phyloP scores from a whole-genome alignment of 2,329 filamentous ascomycete genomes.

The Amauroascus verrucosus region DNA sequence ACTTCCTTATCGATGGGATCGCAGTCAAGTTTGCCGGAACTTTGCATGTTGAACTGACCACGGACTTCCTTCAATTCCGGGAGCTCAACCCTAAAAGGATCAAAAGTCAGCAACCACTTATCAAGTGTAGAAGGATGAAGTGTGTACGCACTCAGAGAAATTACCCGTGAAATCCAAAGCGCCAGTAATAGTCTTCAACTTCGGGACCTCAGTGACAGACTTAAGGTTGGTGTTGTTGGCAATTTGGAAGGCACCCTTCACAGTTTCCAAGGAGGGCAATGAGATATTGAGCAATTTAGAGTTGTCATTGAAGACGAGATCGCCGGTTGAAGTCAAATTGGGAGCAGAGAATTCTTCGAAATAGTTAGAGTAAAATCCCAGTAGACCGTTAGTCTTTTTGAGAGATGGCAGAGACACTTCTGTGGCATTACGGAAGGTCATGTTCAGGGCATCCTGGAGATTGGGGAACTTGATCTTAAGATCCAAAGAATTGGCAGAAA shows the following conservation, averaged over 20 bases:
- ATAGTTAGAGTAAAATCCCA: constrained; percentile 72
- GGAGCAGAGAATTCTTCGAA: constrained; percentile 37
- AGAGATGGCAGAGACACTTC: constrained; percentile 64
- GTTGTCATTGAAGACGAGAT: constrained; percentile 50
- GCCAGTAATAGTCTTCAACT: constrained; percentile 60
- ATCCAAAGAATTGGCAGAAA: constrained; percentile 69
- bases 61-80: constrained; percentile 56
- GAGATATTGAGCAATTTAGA: constrained; percentile 58
- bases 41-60: constrained; percentile 61
- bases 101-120: neutral
- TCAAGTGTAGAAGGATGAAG: neutral
- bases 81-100: constrained; percentile 52
- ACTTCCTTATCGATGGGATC: constrained; percentile 35
- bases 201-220: constrained; percentile 55
- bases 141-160: constrained; percentile 57
- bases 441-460: constrained; percentile 66
- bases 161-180: constrained; percentile 76
- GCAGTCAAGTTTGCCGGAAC: constrained; percentile 55
- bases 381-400: constrained; percentile 60
- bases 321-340: constrained; percentile 40
- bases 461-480: constrained; percentile 66
- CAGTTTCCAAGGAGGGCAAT: constrained; percentile 55
- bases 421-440: constrained; percentile 73
- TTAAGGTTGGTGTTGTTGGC: constrained; percentile 76
- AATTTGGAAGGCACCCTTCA: constrained; percentile 72